These are phyloP conservation scores for Cladophialophora carrionii DNA, from an alignment of 2,329 filamentous ascomycete species.

Conservation along the genomic window DNA sequence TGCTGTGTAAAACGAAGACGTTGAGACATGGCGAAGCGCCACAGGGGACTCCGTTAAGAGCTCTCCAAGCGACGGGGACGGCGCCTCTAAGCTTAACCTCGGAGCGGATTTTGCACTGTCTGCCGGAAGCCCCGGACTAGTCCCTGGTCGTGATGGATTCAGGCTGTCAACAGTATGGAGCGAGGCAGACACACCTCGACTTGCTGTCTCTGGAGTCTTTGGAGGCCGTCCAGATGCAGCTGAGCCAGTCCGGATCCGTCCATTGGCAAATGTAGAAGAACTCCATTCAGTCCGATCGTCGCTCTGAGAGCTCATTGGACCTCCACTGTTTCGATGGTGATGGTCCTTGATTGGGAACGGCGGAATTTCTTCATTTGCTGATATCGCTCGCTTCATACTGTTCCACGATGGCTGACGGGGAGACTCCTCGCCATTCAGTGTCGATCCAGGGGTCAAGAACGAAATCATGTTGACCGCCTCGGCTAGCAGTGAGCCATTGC, in stretches of 20 bases:
- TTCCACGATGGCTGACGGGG: slow-evolving; percentile 55
- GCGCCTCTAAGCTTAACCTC: slow-evolving; percentile 51
- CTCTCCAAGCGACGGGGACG: slow-evolving; percentile 44
- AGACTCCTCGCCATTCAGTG: slow-evolving; percentile 46
- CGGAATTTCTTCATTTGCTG: slow-evolving; percentile 55
- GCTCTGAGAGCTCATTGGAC: slow-evolving; percentile 56
- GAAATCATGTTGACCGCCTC: slow-evolving; percentile 63
- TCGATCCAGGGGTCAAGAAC: slow-evolving; percentile 59
- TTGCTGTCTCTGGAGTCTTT: slow-evolving; percentile 26
- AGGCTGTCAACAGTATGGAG: slow-evolving; percentile 29
- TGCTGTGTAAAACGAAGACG: slow-evolving; percentile 40
- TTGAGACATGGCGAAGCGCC: slow-evolving; percentile 38
- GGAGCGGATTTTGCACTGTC: slow-evolving; percentile 43
- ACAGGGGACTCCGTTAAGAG: slow-evolving; percentile 27
- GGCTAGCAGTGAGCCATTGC: slow-evolving; percentile 70
- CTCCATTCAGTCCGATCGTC: slow-evolving; percentile 39
- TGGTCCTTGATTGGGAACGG: slow-evolving; percentile 49
- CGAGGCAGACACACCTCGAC: slow-evolving; percentile 24
- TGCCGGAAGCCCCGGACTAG: slow-evolving; percentile 29
- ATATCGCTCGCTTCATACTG: slow-evolving; percentile 50
- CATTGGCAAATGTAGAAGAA: slow-evolving; percentile 56
- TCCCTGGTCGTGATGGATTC: slow-evolving; percentile 33
- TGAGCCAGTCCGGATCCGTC: slow-evolving; percentile 61
- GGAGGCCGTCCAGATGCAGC: slow-evolving; percentile 50
- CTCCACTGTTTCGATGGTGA: slow-evolving; percentile 32